Percentiles rank a stretch among this genome's conserved stretches.
These are phyloP conservation scores for Nidularia sp. DNA, from an alignment of 768 basidiomycete species.

Conservation along the genomic window DNA sequence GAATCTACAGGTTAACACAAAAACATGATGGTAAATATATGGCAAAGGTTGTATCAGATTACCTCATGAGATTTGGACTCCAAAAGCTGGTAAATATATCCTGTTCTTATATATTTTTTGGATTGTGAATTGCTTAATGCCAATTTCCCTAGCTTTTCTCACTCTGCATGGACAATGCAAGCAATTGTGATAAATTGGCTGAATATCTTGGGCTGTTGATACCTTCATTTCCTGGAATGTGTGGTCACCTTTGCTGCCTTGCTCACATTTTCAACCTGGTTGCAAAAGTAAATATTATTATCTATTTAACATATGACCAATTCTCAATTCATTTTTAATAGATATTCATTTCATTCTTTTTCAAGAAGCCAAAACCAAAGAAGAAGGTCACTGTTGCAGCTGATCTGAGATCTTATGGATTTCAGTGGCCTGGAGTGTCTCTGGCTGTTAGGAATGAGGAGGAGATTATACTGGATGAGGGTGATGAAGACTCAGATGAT, in stretches of 20 bases:
- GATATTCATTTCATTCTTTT: conserved; percentile 20
- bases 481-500: neutral
- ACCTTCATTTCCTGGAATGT: conserved; percentile 16
- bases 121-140: conserved; percentile 1
- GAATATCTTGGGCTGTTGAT: conserved; percentile 11
- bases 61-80: conserved; percentile 19
- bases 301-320: conserved; percentile 1
- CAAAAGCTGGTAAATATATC: conserved; percentile 15
- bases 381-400: conserved; percentile 4
- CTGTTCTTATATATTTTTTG: conserved; percentile 1
- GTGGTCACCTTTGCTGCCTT: conserved; percentile 16
- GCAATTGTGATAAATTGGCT: conserved; percentile 22
- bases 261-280: conserved; percentile 26
- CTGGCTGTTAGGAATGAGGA: too few relatives aligned
- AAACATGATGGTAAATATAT: conserved; percentile 22
- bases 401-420: neutral
- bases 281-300: conserved; percentile 20
- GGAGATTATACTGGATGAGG: too few relatives aligned
- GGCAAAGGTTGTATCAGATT: conserved; percentile 16
- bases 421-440: neutral
- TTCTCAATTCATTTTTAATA: conserved; percentile 2
- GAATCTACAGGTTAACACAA: conserved; percentile 14
- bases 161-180: conserved; percentile 7
- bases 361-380: conserved; percentile 10
- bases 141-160: conserved; percentile 26